A percentile compares a stretch with the other conserved stretches of the same genome.
These are phyloP conservation scores for Aspergillus intermedius DNA, from an alignment of 2,329 filamentous ascomycete species.

Conservation along the genomic window DNA sequence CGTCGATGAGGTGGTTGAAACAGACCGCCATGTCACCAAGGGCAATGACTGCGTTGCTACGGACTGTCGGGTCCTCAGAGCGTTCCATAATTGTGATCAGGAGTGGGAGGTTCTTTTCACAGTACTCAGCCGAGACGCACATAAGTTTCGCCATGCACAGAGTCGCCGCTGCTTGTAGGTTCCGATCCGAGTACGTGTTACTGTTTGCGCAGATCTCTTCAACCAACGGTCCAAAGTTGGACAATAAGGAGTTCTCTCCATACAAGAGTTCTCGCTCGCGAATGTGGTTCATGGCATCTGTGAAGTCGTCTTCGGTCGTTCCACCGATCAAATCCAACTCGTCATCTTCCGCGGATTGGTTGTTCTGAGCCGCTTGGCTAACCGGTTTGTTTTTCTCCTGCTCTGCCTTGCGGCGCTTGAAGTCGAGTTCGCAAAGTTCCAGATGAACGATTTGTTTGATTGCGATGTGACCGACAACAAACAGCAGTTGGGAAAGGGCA, in stretches of 20 bases:
- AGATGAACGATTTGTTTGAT: constrained; percentile 99
- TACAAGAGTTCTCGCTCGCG: constrained; percentile 79
- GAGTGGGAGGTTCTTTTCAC: constrained; percentile 82
- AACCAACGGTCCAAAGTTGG: constrained; percentile 84
- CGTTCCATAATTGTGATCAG: constrained; percentile 97
- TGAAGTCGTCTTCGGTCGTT: constrained; percentile 91
- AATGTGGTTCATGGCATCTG: constrained; percentile 76
- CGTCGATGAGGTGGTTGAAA: constrained; percentile 98
- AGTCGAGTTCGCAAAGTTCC: constrained; percentile 94
- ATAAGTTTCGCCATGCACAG: constrained; percentile 95
- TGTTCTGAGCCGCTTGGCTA: constrained; percentile 40
- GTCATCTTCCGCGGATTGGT: constrained; percentile 63
- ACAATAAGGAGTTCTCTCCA: constrained; percentile 74
- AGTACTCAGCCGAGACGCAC: constrained; percentile 97
- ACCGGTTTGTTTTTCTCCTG: constrained; percentile 43
- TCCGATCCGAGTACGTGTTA: constrained; percentile 81
- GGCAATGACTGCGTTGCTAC: constrained; percentile 93
- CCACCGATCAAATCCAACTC: constrained; percentile 95
- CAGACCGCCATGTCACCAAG: constrained; percentile 98
- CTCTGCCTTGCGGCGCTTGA: constrained; percentile 78
- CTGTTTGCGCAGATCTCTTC: constrained; percentile 93
- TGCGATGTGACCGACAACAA: constrained; percentile 91
- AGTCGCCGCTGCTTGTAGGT: constrained; percentile 86
- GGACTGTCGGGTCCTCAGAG: constrained; percentile 82
- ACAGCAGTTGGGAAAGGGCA: constrained; percentile 80